These are phyloP conservation scores for Nicotiana sylvestris DNA, from an alignment of 257 asterid genomes.

Conservation along the genomic window DNA sequence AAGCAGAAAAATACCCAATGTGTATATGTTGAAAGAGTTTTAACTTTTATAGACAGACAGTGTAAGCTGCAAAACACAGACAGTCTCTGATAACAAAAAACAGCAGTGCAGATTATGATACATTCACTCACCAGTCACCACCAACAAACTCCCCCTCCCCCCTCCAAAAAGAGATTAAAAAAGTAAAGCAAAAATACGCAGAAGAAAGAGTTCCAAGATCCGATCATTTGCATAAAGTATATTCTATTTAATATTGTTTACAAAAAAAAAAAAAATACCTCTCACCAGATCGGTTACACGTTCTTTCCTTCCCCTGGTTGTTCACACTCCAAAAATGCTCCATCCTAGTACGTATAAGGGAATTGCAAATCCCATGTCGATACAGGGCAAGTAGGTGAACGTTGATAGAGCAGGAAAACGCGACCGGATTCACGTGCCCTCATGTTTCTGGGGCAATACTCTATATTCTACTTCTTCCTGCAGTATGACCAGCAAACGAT, in stretches of 20 bases:
- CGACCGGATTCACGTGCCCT: background rate
- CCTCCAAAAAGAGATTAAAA: background rate
- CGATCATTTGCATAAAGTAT: background rate
- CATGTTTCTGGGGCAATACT: background rate
- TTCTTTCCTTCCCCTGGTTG: background rate
- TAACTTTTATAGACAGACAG: background rate
- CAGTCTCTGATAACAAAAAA: background rate
- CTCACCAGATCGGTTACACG: background rate
- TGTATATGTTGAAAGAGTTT: background rate
- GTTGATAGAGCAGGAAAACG: background rate
- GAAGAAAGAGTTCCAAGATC: background rate
- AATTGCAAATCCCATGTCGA: background rate
- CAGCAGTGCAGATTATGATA: background rate
- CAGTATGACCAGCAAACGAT: background rate
- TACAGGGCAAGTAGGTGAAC: background rate
- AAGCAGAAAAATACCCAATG: background rate
- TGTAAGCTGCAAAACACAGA: background rate
- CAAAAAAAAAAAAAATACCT: background rate
- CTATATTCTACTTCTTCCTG: background rate
- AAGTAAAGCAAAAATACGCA: background rate
- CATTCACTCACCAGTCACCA: background rate
- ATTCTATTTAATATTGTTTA: background rate
- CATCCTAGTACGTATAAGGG: background rate
- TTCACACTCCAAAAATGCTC: background rate
- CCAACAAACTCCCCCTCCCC: background rate